Percentiles rank a stretch among this genome's conserved stretches.
Evolutionary conservation across 345 rosid species (phyloP).

Genomic region (Populus tremula): DNA sequence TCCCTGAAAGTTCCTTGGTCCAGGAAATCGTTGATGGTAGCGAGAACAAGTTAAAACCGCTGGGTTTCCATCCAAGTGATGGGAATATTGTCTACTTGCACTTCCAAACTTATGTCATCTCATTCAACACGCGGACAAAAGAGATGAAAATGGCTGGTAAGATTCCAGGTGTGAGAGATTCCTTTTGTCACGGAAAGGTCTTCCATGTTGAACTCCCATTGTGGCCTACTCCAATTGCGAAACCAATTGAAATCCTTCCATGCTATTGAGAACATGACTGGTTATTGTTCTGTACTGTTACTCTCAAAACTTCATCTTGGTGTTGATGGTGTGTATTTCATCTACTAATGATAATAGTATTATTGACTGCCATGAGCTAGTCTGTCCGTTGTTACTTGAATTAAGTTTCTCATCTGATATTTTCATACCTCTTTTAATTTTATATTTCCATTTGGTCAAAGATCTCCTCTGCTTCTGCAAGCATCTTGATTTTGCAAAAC

Average conservation of each 20-base stretch:
- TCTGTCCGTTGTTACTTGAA: too few relatives aligned
- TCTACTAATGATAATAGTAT: too few relatives aligned
- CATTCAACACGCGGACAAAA: not conserved
- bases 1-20: not conserved
- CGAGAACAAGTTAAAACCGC: not conserved
- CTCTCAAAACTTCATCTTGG: not conserved
- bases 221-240: not conserved
- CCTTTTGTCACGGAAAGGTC: not conserved
- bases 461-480: constrained; percentile 78
- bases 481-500: constrained; percentile 73
- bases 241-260: not conserved
- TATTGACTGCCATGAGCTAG: too few relatives aligned
- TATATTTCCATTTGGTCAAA: constrained; percentile 73
- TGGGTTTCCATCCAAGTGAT: not conserved
- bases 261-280: not conserved
- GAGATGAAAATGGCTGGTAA: not conserved
- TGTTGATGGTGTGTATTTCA: too few relatives aligned
- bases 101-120: not conserved
- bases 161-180: not conserved
- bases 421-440: too few relatives aligned
- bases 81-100: not conserved
- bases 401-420: too few relatives aligned
- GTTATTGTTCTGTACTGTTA: not conserved
- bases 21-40: not conserved
- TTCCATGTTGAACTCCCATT: not conserved